Conservation (phyloP, 805 yeast genomes). For the Lachancea quebecensis region DNA sequence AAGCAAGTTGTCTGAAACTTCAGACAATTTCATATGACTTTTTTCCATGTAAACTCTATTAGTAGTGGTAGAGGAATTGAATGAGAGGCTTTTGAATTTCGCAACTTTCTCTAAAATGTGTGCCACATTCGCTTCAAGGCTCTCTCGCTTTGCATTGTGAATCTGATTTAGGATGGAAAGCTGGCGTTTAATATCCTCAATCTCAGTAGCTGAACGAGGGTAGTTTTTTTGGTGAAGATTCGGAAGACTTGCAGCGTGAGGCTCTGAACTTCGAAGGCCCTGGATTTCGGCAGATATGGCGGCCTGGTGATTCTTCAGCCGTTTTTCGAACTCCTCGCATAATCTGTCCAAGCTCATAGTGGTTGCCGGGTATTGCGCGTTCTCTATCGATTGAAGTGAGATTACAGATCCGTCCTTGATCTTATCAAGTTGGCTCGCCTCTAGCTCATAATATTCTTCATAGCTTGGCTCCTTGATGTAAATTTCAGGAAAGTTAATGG, state of each 20-base stretch:
- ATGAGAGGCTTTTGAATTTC: conserved; percentile 44
- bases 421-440: conserved; percentile 55
- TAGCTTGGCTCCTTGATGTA: conserved; percentile 57
- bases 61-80: conserved; percentile 30
- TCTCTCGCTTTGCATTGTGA: conserved; percentile 39
- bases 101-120: conserved; percentile 41
- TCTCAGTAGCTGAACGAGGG: conserved; percentile 8
- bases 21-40: conserved; percentile 66
- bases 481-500: conserved; percentile 68
- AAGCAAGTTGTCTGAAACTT: conserved; percentile 66
- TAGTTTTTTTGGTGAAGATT: neutral
- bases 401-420: conserved; percentile 55
- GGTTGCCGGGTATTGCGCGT: neutral
- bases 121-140: conserved; percentile 38
- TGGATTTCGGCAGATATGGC: neutral
- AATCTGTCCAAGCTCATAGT: neutral
- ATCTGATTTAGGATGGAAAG: conserved; percentile 52
- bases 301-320: neutral
- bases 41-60: conserved; percentile 60
- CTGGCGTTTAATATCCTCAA: conserved; percentile 49
- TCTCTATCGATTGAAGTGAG: conserved; percentile 31
- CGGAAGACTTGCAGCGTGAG: neutral
- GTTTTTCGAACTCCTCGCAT: neutral
- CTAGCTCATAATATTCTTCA: conserved; percentile 71
- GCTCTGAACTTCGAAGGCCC: neutral